phyloP scores from a whole-genome alignment of 148 eudicot genomes.

The Dianthus caryophyllus region DNA sequence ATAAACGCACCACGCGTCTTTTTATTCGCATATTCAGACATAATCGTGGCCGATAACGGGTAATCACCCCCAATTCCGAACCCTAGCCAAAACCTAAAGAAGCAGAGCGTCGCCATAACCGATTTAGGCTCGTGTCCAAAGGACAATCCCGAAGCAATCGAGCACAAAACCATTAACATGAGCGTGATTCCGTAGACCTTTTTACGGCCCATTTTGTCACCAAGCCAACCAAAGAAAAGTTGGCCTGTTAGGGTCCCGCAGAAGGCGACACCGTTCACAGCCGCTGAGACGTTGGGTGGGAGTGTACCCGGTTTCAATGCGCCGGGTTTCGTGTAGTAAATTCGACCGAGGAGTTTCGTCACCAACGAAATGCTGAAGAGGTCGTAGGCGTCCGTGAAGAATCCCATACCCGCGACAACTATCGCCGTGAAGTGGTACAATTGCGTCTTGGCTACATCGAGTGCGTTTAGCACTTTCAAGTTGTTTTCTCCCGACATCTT shows the following conservation, averaged over 20 bases:
- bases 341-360: slow-evolving; percentile 61
- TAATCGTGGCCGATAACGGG: slow-evolving; percentile 17
- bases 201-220: slow-evolving; percentile 65
- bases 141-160: slow-evolving; percentile 52
- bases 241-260: slow-evolving; percentile 62
- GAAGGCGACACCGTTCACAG: slow-evolving; percentile 64
- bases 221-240: slow-evolving; percentile 72
- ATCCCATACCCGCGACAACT: slow-evolving; percentile 71
- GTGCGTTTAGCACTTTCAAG: slow-evolving; percentile 51
- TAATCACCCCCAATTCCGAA: slow-evolving; percentile 65
- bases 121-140: slow-evolving; percentile 30
- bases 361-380: slow-evolving; percentile 59
- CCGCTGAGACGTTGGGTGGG: slow-evolving; percentile 47
- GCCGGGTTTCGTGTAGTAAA: slow-evolving; percentile 36
- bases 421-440: slow-evolving; percentile 63
- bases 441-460: slow-evolving; percentile 62
- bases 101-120: slow-evolving; percentile 47
- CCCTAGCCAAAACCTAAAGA: slow-evolving; percentile 55
- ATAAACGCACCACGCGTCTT: slow-evolving; percentile 15
- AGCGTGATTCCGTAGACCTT: slow-evolving; percentile 57
- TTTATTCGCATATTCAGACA: slow-evolving; percentile 16
- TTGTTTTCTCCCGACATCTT: slow-evolving; percentile 36
- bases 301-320: slow-evolving; percentile 37
- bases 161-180: slow-evolving; percentile 31
- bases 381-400: slow-evolving; percentile 77